These are phyloP conservation scores for Coemansia sp. DNA, from an alignment of 192 early-diverging fungal species.

Conservation along the genomic window DNA sequence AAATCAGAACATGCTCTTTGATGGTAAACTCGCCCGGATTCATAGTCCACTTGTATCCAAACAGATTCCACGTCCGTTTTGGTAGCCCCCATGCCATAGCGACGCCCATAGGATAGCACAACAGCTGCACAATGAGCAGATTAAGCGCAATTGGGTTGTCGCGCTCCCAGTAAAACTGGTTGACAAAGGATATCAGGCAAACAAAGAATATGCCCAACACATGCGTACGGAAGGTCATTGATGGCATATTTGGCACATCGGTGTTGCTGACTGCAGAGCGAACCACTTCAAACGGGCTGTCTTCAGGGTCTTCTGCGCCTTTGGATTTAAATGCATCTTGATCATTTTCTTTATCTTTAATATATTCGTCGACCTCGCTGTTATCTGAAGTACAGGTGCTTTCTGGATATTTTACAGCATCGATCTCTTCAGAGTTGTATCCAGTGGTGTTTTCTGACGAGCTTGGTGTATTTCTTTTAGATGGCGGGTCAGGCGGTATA, in stretches of 20 bases:
- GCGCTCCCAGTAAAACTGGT: slow-evolving; percentile 86
- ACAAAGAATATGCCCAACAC: slow-evolving; percentile 71
- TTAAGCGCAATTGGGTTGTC: slow-evolving; percentile 75
- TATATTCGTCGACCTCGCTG: slow-evolving; percentile 10
- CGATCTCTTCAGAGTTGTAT: slow-evolving; percentile 2
- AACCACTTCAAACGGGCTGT: slow-evolving; percentile 69
- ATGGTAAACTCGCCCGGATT: slow-evolving; percentile 86
- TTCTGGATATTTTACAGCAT: slow-evolving; percentile 11
- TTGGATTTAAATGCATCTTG: background rate
- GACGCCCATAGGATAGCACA: slow-evolving; percentile 74
- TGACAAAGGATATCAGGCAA: slow-evolving; percentile 62
- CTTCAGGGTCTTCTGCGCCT: slow-evolving; percentile 15
- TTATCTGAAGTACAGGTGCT: slow-evolving; percentile 30
- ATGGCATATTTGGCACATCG: slow-evolving; percentile 64
- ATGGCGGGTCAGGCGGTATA: background rate
- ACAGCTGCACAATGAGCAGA: slow-evolving; percentile 69
- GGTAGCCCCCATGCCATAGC: slow-evolving; percentile 67
- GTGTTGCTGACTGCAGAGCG: slow-evolving; percentile 65
- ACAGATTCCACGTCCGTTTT: slow-evolving; percentile 46
- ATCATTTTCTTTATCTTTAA: slow-evolving; percentile 16
- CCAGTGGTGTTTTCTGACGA: slow-evolving; percentile 9
- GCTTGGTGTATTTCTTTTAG: background rate
- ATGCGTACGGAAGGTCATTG: slow-evolving; percentile 71
- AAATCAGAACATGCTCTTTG: slow-evolving; percentile 88
- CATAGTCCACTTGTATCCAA: slow-evolving; percentile 58